Conservation (phyloP, 345 rosid species). For the Limnanthes douglasii region DNA sequence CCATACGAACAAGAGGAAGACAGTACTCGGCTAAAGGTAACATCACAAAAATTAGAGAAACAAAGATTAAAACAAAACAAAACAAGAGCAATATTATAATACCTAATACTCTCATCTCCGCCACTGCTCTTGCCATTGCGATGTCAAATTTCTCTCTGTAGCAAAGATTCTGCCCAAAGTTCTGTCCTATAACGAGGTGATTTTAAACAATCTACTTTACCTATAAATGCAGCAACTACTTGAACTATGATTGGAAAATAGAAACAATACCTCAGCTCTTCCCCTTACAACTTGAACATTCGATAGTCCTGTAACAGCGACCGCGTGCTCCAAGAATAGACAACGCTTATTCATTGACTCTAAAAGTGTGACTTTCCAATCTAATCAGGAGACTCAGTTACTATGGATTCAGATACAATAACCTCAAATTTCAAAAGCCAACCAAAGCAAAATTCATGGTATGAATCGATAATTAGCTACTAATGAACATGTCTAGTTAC, state of each 20-base stretch:
- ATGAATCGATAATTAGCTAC: neutral
- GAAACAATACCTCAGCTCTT: conserved; percentile 71
- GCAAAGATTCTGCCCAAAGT: conserved; percentile 35
- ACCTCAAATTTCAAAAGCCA: neutral
- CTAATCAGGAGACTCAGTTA: conserved; percentile 14
- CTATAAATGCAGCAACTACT: too few species aligned
- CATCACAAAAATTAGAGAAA: conserved; percentile 7
- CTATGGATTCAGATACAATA: neutral
- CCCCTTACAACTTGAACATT: conserved; percentile 64
- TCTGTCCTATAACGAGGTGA: conserved; percentile 45
- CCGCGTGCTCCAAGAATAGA: conserved; percentile 69
- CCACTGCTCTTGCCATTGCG: conserved; percentile 91
- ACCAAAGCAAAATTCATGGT: neutral
- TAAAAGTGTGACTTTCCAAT: conserved; percentile 75
- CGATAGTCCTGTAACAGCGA: conserved; percentile 37
- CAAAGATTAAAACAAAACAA: conserved; percentile 5
- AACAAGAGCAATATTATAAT: conserved; percentile 1
- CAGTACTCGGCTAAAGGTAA: conserved; percentile 73
- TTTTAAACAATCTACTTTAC: too few species aligned
- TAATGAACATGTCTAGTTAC: conserved; percentile 9
- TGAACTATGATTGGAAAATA: neutral
- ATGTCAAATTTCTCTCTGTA: conserved; percentile 83
- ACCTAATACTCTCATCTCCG: conserved; percentile 94
- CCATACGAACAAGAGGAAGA: conserved; percentile 85
- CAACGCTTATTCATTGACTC: conserved; percentile 89